These are phyloP conservation scores for Boletus reticuloceps DNA, from an alignment of 768 basidiomycete species.

Conservation along the genomic window DNA sequence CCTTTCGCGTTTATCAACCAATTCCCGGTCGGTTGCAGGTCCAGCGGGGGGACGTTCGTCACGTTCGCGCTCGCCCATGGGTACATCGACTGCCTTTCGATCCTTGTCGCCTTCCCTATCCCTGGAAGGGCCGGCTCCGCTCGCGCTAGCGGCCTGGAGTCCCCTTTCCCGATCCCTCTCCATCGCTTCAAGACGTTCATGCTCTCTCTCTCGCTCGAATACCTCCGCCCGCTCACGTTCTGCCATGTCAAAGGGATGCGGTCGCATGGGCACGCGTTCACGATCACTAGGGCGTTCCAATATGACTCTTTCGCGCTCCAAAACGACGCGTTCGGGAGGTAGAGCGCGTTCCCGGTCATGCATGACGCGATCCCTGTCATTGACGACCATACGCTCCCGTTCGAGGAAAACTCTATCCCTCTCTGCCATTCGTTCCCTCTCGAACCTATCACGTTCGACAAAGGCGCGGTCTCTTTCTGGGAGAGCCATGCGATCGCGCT, in stretches of 20 bases:
- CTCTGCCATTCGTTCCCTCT: conserved; percentile 21
- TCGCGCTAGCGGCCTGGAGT: conserved; percentile 13
- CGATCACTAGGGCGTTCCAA: conserved; percentile 25
- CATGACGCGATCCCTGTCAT: conserved; percentile 24
- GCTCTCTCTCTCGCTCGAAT: conserved; percentile 35
- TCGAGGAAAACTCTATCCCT: conserved; percentile 22
- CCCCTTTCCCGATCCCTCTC: conserved; percentile 31
- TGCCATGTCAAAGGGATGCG: conserved; percentile 16
- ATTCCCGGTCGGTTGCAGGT: conserved; percentile 21
- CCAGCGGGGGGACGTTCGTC: conserved; percentile 20
- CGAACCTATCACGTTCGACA: conserved; percentile 21
- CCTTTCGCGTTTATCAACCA: conserved; percentile 25
- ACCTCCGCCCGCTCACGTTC: conserved; percentile 28
- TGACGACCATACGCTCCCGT: conserved; percentile 23
- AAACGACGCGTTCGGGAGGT: conserved; percentile 14
- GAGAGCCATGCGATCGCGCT: conserved; percentile 22
- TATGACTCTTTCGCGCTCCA: conserved; percentile 24
- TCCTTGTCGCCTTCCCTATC: conserved; percentile 27
- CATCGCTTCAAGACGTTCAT: conserved; percentile 27
- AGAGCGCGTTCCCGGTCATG: conserved; percentile 22
- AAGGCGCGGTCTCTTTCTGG: conserved; percentile 22
- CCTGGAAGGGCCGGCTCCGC: conserved; percentile 10
- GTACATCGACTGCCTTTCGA: conserved; percentile 14
- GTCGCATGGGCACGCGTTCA: conserved; percentile 22
- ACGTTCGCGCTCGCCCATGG: conserved; percentile 18